These are phyloP conservation scores for Paracoccidioides lutzii DNA, from an alignment of 2,329 filamentous ascomycete genomes.

Conservation along the genomic window DNA sequence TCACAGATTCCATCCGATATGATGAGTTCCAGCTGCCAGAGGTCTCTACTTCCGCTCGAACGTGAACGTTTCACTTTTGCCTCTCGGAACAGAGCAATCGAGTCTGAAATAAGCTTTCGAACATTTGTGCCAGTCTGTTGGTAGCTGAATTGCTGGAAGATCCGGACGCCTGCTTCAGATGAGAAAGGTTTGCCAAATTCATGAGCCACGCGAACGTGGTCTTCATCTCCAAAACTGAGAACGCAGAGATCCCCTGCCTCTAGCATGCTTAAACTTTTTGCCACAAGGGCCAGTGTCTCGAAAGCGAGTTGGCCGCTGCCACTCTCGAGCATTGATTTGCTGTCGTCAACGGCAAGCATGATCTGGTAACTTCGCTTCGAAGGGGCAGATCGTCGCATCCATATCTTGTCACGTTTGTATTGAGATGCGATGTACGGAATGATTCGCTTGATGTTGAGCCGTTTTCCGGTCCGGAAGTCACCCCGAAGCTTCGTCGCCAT, in stretches of 20 bases:
- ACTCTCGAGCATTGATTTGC: constrained; percentile 79
- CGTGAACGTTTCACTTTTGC: constrained; percentile 51
- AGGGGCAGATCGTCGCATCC: constrained; percentile 87
- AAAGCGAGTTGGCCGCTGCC: constrained; percentile 69
- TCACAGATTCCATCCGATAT: constrained; percentile 91
- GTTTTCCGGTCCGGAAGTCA: constrained; percentile 92
- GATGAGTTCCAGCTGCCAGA: constrained; percentile 91
- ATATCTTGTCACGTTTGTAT: constrained; percentile 99
- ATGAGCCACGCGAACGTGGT: constrained; percentile 68
- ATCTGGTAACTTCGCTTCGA: constrained; percentile 95
- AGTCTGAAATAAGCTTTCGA: constrained; percentile 59
- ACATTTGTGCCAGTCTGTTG: constrained; percentile 79
- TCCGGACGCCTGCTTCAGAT: constrained; percentile 65
- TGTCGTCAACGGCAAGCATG: constrained; percentile 93
- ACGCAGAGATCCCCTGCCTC: constrained; percentile 91
- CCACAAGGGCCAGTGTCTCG: constrained; percentile 85
- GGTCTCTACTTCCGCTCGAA: constrained; percentile 47
- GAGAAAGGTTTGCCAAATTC: constrained; percentile 72
- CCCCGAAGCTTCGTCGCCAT: constrained; percentile 92
- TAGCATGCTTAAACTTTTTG: constrained; percentile 75
- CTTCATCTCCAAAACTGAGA: constrained; percentile 67
- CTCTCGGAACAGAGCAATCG: constrained; percentile 67
- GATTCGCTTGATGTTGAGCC: constrained; percentile 98
- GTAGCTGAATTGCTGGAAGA: constrained; percentile 77
- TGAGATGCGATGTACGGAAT: constrained; percentile 97